A percentile compares a stretch with the other conserved stretches of the same genome.
Conservation (phyloP, 768 basidiomycete species). For the Tubosaeta brunneosetosa region DNA sequence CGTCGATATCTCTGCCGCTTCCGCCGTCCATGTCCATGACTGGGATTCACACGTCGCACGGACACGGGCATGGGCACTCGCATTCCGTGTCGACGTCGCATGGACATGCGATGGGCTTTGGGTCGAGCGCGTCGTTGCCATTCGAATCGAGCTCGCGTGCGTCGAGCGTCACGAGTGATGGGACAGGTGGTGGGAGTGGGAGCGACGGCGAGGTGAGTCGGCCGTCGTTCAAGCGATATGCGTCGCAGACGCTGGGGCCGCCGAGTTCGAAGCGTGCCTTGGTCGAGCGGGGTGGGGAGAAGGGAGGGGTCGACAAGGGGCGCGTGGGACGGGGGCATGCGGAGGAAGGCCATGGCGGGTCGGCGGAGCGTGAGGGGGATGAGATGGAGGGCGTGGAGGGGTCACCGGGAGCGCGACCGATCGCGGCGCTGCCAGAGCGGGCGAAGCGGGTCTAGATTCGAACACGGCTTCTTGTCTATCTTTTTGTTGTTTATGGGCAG, state of each 20-base stretch:
- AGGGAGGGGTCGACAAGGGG: slow-evolving; percentile 8
- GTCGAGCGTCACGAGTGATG: slow-evolving; percentile 31
- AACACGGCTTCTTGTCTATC: no score
- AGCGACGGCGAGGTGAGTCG: slow-evolving; percentile 35
- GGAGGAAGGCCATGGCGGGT: background rate
- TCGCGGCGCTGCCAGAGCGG: slow-evolving; percentile 30
- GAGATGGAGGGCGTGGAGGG: slow-evolving; percentile 15
- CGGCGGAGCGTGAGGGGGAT: background rate
- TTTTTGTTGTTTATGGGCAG: no score
- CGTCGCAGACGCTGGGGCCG: slow-evolving; percentile 70
- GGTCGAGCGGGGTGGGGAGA: slow-evolving; percentile 30
- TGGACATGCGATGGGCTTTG: slow-evolving; percentile 3
- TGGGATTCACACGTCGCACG: slow-evolving; percentile 5
- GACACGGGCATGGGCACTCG: background rate
- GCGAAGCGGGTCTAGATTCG: slow-evolving; percentile 20
- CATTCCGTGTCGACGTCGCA: background rate
- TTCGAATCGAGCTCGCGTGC: slow-evolving; percentile 25
- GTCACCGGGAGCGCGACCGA: slow-evolving; percentile 22
- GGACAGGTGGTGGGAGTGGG: slow-evolving; percentile 29
- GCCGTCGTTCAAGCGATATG: slow-evolving; percentile 69
- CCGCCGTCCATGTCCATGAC: slow-evolving; percentile 19
- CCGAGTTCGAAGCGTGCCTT: slow-evolving; percentile 49
- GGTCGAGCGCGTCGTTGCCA: slow-evolving; percentile 9
- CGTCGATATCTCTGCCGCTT: slow-evolving; percentile 33
- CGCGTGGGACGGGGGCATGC: background rate